Evolutionary conservation across 2,329 filamentous ascomycete species (phyloP).

Genomic region (Epichloe brachyelytri): DNA sequence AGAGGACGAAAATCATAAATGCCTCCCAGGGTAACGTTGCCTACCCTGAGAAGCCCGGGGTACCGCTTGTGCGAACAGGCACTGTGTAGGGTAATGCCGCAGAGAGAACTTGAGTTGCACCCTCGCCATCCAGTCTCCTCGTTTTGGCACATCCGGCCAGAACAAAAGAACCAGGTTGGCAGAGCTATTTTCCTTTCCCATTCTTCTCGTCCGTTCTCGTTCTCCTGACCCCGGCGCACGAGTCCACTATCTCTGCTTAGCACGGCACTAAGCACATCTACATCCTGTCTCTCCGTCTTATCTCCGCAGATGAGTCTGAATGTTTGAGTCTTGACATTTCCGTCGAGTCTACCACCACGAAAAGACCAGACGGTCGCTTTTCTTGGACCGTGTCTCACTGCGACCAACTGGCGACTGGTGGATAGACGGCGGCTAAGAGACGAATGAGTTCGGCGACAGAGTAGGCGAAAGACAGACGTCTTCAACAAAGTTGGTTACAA

Average conservation of each 20-base stretch:
- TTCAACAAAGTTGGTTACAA: neutral
- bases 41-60: neutral
- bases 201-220: neutral
- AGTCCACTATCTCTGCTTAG: neutral
- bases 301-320: neutral
- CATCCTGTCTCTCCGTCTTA: neutral
- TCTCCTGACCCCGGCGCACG: neutral
- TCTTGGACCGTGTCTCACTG: neutral
- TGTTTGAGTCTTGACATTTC: neutral
- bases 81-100: neutral
- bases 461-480: neutral
- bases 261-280: neutral
- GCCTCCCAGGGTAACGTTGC: neutral
- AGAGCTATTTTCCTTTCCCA: neutral
- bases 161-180: constrained; percentile 2
- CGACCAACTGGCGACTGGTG: neutral
- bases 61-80: neutral
- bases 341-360: neutral
- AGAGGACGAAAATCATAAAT: no score
- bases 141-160: neutral
- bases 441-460: neutral
- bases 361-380: neutral
- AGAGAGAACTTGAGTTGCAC: neutral
- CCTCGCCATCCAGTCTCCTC: neutral
- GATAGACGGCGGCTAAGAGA: neutral